phyloP scores from a whole-genome alignment of 1,284 basidiomycete genomes.

The Pyrrhoderma lamaoense region DNA sequence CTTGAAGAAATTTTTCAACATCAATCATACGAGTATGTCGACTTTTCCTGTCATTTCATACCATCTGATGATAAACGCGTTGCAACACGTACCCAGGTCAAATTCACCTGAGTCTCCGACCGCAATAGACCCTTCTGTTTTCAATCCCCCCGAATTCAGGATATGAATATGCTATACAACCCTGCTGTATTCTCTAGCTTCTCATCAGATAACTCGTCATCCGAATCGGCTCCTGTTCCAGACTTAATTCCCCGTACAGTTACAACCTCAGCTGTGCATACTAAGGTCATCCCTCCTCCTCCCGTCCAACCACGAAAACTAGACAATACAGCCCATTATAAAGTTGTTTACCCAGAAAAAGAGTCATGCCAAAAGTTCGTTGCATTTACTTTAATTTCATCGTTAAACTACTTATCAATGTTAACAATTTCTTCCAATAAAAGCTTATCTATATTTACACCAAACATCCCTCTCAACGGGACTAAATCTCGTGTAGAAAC shows the following conservation, averaged over 20 bases:
- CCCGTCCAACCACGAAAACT: conserved; percentile 45
- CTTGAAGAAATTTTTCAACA: conserved; percentile 67
- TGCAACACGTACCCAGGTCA: conserved; percentile 23
- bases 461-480: conserved; percentile 76
- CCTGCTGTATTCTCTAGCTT: conserved; percentile 12
- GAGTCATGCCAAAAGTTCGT: conserved; percentile 69
- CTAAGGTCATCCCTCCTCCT: conserved; percentile 55
- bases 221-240: conserved; percentile 17
- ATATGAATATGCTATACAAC: conserved; percentile 1
- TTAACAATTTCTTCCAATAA: conserved; percentile 13
- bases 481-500: conserved; percentile 95
- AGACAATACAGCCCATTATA: conserved; percentile 42
- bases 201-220: conserved; percentile 18
- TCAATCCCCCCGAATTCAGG: conserved; percentile 7
- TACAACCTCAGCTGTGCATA: conserved; percentile 22
- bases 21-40: conserved; percentile 60
- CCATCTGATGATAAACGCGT: conserved; percentile 15
- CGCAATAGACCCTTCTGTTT: conserved; percentile 17
- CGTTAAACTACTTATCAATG: conserved; percentile 5
- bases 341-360: conserved; percentile 59
- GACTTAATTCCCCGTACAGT: conserved; percentile 28
- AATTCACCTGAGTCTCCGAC: conserved; percentile 7
- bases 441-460: conserved; percentile 73
- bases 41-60: conserved; percentile 19
- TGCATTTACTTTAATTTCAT: conserved; percentile 4